phyloP scores from a whole-genome alignment of 129 eudicot genomes.

The Daucus carota region DH1_v3.0 NC_030382.2:51180001-51180500 shows the following conservation, averaged over 20 bases:
- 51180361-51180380: no score
- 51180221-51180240: neutral
- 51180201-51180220: neutral
- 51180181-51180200: neutral
- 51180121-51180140: neutral
- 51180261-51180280: neutral
- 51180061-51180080: constrained; percentile 6
- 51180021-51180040: constrained; percentile 98
- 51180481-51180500: no score
- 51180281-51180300: no score
- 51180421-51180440: no score
- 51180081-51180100: neutral
- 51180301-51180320: no score
- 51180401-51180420: no score
- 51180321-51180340: no score
- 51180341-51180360: no score
- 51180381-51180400: no score
- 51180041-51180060: constrained; percentile 60
- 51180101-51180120: neutral
- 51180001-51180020: constrained; percentile 97
- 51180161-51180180: neutral
- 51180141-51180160: neutral
- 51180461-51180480: no score
- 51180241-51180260: neutral
- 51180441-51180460: no score